These are phyloP conservation scores for Pythium folliculosum DNA, from an alignment of 352 stramenopile species.

Conservation along the genomic window DNA sequence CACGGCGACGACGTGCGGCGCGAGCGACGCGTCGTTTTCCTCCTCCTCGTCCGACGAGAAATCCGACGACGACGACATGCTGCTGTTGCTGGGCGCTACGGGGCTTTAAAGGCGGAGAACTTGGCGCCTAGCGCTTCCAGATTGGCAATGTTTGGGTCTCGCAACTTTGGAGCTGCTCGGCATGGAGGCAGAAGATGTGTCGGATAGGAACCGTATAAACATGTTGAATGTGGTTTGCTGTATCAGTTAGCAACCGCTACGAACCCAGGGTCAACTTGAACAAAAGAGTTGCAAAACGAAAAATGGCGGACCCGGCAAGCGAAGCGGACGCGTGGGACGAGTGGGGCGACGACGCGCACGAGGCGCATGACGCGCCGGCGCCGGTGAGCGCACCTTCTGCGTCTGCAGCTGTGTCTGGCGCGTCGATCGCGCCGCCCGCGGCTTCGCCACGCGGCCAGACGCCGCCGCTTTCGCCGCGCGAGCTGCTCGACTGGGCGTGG, in stretches of 20 bases:
- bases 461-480: background rate
- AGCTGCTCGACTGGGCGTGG: constrained; percentile 34
- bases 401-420: background rate
- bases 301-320: background rate
- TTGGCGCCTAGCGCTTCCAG: too few relatives aligned
- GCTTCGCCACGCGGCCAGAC: background rate
- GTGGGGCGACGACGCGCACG: constrained; percentile 40
- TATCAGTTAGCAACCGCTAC: background rate
- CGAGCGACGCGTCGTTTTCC: constrained; percentile 26
- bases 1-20: constrained; percentile 30
- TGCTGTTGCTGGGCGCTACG: too few relatives aligned
- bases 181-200: too few relatives aligned
- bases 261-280: too few relatives aligned
- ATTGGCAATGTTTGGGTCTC: too few relatives aligned
- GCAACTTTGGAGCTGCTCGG: too few relatives aligned
- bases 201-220: background rate
- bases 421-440: background rate
- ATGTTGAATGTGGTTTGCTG: too few relatives aligned
- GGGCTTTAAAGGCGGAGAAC: too few relatives aligned
- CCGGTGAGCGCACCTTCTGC: background rate
- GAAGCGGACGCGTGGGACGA: constrained; percentile 43
- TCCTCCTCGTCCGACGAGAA: constrained; percentile 33
- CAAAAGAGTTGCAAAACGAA: too few relatives aligned
- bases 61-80: constrained; percentile 28
- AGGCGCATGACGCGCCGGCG: background rate